Evolutionary conservation across 176 grass and related monocot genomes (phyloP), one percentile per base, ranked within the genome.

Genomic region (Zoysia japonica): DNA sequence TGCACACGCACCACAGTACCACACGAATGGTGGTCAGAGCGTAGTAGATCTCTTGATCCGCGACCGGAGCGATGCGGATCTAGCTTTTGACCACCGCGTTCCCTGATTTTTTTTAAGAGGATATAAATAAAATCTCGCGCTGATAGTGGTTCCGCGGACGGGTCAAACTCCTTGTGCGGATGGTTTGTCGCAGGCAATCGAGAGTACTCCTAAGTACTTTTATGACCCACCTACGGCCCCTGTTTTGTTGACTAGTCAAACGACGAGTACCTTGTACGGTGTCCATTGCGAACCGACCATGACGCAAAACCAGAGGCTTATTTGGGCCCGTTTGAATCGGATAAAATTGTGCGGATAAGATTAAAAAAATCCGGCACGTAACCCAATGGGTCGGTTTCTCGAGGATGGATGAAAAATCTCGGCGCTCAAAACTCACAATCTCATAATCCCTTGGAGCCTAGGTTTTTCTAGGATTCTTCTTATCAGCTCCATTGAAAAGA

Each of bases 141-240:
- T 0, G 14, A 9, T 36, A 40, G 49, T 72, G 1, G 72, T 82
- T 85, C 78, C 38, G 69, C 11, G 13, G n/a, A 53, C 51, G 66
- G 59, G 60, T 85, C 78, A 81, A 85, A 89, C 87, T 61, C 66
- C 71, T 16, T 64, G 77, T 80, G 64, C 47, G 41, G 11, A 37
- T 11, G 77, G 44, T 76, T 81, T 81, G 82, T 44, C 75, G 47
- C 6, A 37, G 70, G 17, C 47, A 65, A 50, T 75, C 14, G 42
- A 20, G 64, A 28, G 16, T 5, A 42, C 28, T 28, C 28, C 76
- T 84, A 28, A 28, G 28, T 28, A 28, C 28, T 71, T 80, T 84
- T 71, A 71, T 47, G 87, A 84, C 71, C 65, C 44, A 39, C 78
- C 79, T 72, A 36, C 53, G 76, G 65, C 71, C 71, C 20, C 35